phyloP scores from a whole-genome alignment of 129 eudicot genomes.

The Artemisia annua region DNA sequence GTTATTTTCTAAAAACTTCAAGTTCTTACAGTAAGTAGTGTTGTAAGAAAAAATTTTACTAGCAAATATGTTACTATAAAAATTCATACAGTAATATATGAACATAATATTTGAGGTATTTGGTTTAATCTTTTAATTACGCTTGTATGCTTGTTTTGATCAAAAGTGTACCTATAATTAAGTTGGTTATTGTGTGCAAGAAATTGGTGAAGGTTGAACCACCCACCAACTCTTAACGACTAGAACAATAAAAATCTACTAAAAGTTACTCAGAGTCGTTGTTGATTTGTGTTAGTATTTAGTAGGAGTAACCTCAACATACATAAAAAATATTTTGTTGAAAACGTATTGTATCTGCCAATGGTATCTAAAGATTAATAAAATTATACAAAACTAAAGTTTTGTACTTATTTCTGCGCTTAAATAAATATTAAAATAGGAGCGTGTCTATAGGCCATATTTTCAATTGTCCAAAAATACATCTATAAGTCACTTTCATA shows the following conservation, averaged over 20 bases:
- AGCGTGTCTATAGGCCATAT: not conserved
- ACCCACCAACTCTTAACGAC: slow-evolving; percentile 40
- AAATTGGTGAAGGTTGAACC: slow-evolving; percentile 36
- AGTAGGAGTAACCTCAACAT: too few relatives aligned
- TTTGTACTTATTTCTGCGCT: not conserved
- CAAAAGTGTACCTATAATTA: slow-evolving; percentile 1
- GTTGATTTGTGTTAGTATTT: not conserved
- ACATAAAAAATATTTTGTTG: not conserved
- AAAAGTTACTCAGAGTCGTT: not conserved
- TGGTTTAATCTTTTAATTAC: not conserved
- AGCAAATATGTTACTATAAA: too few relatives aligned
- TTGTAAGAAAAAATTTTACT: too few relatives aligned
- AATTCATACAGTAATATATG: too few relatives aligned
- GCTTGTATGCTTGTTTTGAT: not conserved
- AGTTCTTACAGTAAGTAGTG: too few relatives aligned
- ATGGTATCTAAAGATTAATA: too few relatives aligned
- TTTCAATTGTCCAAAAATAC: slow-evolving; percentile 29
- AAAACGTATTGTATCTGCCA: not conserved
- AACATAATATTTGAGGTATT: too few relatives aligned
- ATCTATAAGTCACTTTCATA: slow-evolving; percentile 17
- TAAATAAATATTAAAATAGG: not conserved
- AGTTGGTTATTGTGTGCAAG: slow-evolving; percentile 19
- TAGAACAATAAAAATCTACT: slow-evolving; percentile 20
- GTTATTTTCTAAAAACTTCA: not conserved
- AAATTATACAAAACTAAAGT: too few relatives aligned